A percentile compares a stretch with the other conserved stretches of the same genome.
Evolutionary conservation across 805 yeast genomes (phyloP).

Genomic region (Metschnikowia shivogae): DNA sequence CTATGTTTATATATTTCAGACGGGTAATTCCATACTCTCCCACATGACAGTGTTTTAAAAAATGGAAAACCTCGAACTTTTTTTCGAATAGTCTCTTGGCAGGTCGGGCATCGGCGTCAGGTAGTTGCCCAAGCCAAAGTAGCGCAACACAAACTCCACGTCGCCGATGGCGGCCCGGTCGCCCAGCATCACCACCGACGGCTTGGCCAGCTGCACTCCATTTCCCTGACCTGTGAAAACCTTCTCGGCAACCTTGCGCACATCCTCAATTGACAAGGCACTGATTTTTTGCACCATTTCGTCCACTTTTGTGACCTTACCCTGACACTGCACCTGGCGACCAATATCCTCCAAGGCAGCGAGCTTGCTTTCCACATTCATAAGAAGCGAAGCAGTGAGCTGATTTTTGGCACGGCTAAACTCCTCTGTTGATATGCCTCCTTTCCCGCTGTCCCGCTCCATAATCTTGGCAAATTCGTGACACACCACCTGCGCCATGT

Average conservation of each 20-base stretch:
- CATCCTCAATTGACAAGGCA: slow-evolving; percentile 58
- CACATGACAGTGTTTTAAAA: no score
- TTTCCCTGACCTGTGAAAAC: slow-evolving; percentile 63
- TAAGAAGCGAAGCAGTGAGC: slow-evolving; percentile 76
- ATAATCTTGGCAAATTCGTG: slow-evolving; percentile 35
- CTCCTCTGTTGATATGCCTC: slow-evolving; percentile 65
- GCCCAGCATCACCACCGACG: slow-evolving; percentile 91
- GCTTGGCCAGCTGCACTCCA: slow-evolving; percentile 49
- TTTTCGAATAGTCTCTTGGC: slow-evolving; percentile 11
- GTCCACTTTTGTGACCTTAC: slow-evolving; percentile 63
- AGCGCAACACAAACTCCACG: slow-evolving; percentile 56
- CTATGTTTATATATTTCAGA: no score
- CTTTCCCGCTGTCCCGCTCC: slow-evolving; percentile 35
- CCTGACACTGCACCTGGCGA: slow-evolving; percentile 85
- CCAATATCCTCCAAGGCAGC: slow-evolving; percentile 96
- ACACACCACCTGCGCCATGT: slow-evolving; percentile 74
- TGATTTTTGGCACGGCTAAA: slow-evolving; percentile 90
- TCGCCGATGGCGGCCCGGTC: slow-evolving; percentile 84
- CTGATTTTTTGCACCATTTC: slow-evolving; percentile 84
- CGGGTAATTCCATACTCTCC: background rate
- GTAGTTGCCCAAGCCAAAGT: slow-evolving; percentile 67
- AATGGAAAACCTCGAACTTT: background rate
- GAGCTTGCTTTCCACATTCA: slow-evolving; percentile 89
- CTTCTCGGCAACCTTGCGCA: slow-evolving; percentile 67
- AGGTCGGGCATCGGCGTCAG: slow-evolving; percentile 5